Base-by-base conservation (phyloP, 2,329 filamentous ascomycete species). In the Mycogone perniciosa region DNA sequence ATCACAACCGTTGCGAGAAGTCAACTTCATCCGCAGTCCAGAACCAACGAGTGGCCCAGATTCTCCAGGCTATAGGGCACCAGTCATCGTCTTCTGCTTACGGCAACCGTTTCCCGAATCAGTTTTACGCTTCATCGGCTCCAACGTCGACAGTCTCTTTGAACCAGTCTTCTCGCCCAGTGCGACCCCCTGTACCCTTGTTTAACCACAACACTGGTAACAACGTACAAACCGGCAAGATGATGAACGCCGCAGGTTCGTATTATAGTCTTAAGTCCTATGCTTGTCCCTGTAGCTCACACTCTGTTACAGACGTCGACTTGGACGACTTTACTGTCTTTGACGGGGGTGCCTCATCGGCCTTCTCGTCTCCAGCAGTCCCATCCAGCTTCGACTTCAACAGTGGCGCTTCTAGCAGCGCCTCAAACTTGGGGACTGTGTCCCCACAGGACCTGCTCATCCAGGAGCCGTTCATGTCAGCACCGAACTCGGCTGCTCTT, bases 401-500 rank as follows among this genome's bases (percentile, higher is more conserved):
- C 52, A 66, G 67, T 53, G 74, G 71, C 59, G 69, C 70, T 37
- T 71, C 75, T 41, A 76, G 74, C 66, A 74, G 76, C 47, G 69
- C 70, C 31, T 75, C 72, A 63, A 78, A 81, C 64, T 64, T 82
- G 64, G 80, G 78, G 60, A 96, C 90, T 39, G 80, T 96, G 55
- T 96, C 90, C 55, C 90, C 90, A 20, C 85, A 88, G 68, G 89
- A 96, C 62, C 76, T 95, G 57, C 72, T 86, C 58, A 75, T 91
- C 60, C 80, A 82, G 59, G 82, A 88, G 62, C 75, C 79, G 53
- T 82, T 82, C 62, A 75, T 81, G 64, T 95, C 89, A 55, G 82
- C 89, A 35, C 90, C 90, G 31, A 88, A 88, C 63, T 95, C 90
- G 2, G 79, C 85, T 43, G 84, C 88, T 33, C 82, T 93, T 64